These are phyloP conservation scores for Durusdinium trenchii DNA, from an alignment of 73 alveolate genomes.

Conservation along the genomic window DNA sequence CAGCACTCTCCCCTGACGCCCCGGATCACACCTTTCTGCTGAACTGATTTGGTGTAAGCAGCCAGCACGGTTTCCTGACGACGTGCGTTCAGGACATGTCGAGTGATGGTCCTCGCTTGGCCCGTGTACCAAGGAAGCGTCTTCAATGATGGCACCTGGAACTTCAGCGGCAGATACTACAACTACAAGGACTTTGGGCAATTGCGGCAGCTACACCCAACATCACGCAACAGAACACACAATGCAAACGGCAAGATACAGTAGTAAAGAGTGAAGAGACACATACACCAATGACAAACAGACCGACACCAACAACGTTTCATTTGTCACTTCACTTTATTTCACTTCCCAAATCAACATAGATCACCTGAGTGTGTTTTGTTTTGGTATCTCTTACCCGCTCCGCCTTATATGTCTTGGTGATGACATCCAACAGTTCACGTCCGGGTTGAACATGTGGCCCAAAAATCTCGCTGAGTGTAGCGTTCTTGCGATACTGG, in stretches of 20 bases:
- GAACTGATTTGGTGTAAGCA: not conserved
- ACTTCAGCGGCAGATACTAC: not conserved
- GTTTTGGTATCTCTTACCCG: too few species aligned
- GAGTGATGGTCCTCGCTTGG: not conserved
- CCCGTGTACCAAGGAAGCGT: not conserved
- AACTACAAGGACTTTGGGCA: not conserved
- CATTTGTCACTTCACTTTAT: too few species aligned
- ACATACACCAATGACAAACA: too few species aligned
- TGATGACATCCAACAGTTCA: not conserved
- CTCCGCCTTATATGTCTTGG: conserved; percentile 32
- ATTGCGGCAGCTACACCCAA: not conserved
- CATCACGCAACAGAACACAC: not conserved
- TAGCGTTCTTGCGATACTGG: not conserved
- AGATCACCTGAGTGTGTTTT: too few species aligned
- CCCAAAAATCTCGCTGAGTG: conserved; percentile 29
- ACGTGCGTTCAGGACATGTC: not conserved
- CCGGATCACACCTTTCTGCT: not conserved
- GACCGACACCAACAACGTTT: too few species aligned
- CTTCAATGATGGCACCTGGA: not conserved
- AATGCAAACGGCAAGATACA: not conserved
- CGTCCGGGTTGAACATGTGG: not conserved
- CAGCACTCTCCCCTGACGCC: conserved; percentile 33
- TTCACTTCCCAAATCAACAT: too few species aligned
- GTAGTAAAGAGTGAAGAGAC: too few species aligned
- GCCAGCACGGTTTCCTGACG: conserved; percentile 7